Percentiles rank a stretch among this genome's conserved stretches.
Conservation (phyloP, 2,329 filamentous ascomycete species). For the Penicillium sp. region DNA sequence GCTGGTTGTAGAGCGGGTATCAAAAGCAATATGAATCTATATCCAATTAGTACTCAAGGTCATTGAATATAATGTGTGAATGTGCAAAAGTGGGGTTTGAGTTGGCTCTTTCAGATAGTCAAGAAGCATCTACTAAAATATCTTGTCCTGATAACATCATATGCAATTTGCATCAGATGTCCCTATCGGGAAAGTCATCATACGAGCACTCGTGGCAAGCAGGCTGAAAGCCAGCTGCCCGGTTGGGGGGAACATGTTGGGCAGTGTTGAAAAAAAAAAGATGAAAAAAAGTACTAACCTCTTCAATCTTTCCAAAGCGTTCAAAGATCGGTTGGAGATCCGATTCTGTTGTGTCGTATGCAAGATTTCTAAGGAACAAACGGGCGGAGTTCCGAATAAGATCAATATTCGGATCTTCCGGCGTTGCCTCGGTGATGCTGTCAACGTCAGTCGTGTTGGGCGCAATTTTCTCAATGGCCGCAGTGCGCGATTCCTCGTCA, state of each 20-base stretch:
- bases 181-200: constrained; percentile 99
- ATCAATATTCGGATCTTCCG: constrained; percentile 52
- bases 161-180: constrained; percentile 92
- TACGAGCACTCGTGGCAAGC: constrained; percentile 44
- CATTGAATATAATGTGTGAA: constrained; percentile 24
- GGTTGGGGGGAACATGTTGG: neutral
- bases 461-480: constrained; percentile 18
- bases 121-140: constrained; percentile 99
- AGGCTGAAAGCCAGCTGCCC: constrained; percentile 18
- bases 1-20: constrained; percentile 65
- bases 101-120: constrained; percentile 67
- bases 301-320: constrained; percentile 73
- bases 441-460: constrained; percentile 17
- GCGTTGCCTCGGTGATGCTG: constrained; percentile 16
- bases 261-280: constrained; percentile 5
- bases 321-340: constrained; percentile 71
- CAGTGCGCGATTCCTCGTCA: constrained; percentile 24
- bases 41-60: constrained; percentile 44
- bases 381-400: constrained; percentile 71
- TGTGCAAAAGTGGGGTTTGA: constrained; percentile 28
- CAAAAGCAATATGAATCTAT: constrained; percentile 83
- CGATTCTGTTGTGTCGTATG: constrained; percentile 74
- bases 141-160: constrained; percentile 89
- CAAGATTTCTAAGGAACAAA: constrained; percentile 84
- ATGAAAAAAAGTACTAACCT: constrained; percentile 68